Conservation (phyloP, 2,329 filamentous ascomycete species). For the Amauroascus niger region DNA sequence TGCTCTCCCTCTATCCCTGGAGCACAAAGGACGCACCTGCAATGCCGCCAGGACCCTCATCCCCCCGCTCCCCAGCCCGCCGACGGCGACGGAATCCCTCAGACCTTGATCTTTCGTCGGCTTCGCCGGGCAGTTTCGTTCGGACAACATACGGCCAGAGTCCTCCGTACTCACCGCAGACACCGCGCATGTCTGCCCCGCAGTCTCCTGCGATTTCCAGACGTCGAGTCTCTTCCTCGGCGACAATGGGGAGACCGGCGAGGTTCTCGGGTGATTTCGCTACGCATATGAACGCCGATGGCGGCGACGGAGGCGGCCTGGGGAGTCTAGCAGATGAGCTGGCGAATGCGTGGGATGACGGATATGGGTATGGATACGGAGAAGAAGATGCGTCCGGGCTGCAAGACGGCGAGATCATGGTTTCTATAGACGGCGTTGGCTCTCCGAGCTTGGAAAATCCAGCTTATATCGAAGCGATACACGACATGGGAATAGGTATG, state of each 20-base stretch:
- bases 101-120: conserved; percentile 29
- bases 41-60: conserved; percentile 17
- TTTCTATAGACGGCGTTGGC: conserved; percentile 22
- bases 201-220: conserved; percentile 33
- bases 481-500: conserved; percentile 21
- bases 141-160: conserved; percentile 27
- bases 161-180: conserved; percentile 28
- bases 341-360: conserved; percentile 48
- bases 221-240: conserved; percentile 28
- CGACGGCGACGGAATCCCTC: conserved; percentile 31
- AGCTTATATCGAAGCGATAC: conserved; percentile 20
- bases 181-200: conserved; percentile 30
- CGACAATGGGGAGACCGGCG: conserved; percentile 28
- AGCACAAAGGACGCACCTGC: conserved; percentile 24
- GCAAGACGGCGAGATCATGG: conserved; percentile 7
- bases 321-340: conserved; percentile 56
- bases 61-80: conserved; percentile 27
- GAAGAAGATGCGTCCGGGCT: conserved; percentile 19
- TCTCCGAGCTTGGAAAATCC: conserved; percentile 9
- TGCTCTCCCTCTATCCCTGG: conserved; percentile 27
- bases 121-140: conserved; percentile 26
- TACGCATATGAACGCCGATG: conserved; percentile 14
- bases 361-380: conserved; percentile 41
- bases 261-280: conserved; percentile 35
- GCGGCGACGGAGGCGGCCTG: conserved; percentile 38